These are phyloP conservation scores for Coemansia sp. DNA, from an alignment of 192 early-diverging fungal species.

Conservation along the genomic window DNA sequence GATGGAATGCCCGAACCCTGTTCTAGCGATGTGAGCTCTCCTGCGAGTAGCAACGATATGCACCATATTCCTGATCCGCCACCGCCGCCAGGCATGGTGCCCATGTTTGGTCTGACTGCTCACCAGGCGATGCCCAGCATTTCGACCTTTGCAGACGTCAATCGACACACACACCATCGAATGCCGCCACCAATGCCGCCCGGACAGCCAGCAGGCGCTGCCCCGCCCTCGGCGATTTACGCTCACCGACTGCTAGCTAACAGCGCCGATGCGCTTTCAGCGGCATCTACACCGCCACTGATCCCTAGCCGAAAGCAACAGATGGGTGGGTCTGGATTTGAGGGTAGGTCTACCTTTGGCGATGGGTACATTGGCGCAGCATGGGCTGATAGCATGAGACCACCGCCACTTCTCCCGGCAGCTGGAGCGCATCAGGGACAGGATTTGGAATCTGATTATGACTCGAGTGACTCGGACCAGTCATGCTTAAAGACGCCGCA, in stretches of 20 bases:
- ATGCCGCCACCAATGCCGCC: neutral
- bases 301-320: neutral
- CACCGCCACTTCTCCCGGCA: constrained; percentile 16
- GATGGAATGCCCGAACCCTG: constrained; percentile 3
- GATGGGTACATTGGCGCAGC: constrained; percentile 1
- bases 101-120: constrained; percentile 4
- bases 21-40: constrained; percentile 12
- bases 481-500: constrained; percentile 46
- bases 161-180: neutral
- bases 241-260: constrained; percentile 1
- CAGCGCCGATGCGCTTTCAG: constrained; percentile 6
- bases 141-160: neutral
- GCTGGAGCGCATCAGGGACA: constrained; percentile 3
- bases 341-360: neutral
- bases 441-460: constrained; percentile 20
- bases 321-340: neutral
- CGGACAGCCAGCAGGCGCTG: neutral
- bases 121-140: neutral
- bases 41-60: constrained; percentile 8
- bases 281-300: constrained; percentile 15
- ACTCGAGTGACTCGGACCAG: constrained; percentile 39
- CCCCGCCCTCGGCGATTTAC: neutral
- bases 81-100: neutral
- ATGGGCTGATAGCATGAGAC: constrained; percentile 11
- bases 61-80: constrained; percentile 10